phyloP scores from a whole-genome alignment of 441 rosid species.

The Adansonia gregorii region DNA sequence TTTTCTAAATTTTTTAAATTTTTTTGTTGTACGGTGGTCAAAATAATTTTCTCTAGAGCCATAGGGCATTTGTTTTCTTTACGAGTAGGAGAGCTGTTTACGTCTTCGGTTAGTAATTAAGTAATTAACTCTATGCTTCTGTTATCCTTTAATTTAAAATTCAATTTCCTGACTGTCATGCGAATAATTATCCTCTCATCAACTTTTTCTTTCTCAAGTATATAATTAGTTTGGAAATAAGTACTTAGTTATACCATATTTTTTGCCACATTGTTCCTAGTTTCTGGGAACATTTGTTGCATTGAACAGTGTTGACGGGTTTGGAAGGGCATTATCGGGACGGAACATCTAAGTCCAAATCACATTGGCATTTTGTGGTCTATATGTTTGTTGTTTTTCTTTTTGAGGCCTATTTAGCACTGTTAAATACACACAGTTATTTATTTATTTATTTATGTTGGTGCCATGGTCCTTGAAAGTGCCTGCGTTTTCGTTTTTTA shows the following conservation, averaged over 20 bases:
- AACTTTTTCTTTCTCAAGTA: not conserved
- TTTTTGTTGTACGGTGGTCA: constrained; percentile 14
- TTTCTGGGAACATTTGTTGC: not conserved
- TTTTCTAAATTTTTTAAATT: not conserved
- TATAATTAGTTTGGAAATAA: constrained; percentile 3
- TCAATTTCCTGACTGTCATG: not conserved
- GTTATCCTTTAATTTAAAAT: not conserved
- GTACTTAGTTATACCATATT: not conserved
- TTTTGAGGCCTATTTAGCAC: constrained; percentile 8
- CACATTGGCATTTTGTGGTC: not conserved
- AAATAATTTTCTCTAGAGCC: not conserved
- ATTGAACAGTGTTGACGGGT: not conserved
- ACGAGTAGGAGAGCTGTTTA: not conserved
- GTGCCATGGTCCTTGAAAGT: not conserved
- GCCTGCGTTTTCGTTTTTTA: not conserved
- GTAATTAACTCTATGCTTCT: constrained; percentile 7
- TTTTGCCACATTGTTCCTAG: not conserved
- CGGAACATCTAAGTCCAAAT: not conserved
- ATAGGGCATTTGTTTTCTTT: not conserved
- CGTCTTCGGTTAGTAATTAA: constrained; percentile 1
- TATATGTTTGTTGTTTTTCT: not conserved
- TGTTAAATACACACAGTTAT: not conserved
- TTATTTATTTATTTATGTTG: not conserved
- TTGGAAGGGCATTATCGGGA: not conserved
- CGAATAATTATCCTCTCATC: constrained; percentile 10